A percentile compares a stretch with the other conserved stretches of the same genome.
Evolutionary conservation across 352 stramenopile genomes (phyloP).

Genomic region (Globisporangium ultimum): DNA sequence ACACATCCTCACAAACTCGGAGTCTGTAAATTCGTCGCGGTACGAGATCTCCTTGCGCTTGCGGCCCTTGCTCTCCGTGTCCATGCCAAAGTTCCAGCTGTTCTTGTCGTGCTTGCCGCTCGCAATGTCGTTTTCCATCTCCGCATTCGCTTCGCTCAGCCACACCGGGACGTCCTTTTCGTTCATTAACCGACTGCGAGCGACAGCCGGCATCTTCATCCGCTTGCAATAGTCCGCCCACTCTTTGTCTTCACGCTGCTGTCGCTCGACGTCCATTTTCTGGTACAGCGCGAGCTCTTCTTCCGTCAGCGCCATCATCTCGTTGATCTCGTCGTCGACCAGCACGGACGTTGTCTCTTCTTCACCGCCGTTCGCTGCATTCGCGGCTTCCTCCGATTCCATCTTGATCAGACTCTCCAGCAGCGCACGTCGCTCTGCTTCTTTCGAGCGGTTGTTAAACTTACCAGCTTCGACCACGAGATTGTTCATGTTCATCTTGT

Average conservation of each 20-base stretch:
- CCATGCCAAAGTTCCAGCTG: conserved; percentile 61
- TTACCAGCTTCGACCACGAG: conserved; percentile 87
- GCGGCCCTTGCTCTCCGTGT: conserved; percentile 36
- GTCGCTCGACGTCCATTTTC: conserved; percentile 59
- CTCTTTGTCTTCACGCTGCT: conserved; percentile 54
- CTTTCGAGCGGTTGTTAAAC: conserved; percentile 87
- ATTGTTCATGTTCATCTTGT: conserved; percentile 93
- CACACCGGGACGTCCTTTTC: conserved; percentile 71
- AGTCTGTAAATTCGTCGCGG: conserved; percentile 81
- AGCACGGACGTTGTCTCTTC: conserved; percentile 66
- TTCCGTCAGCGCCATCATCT: conserved; percentile 88
- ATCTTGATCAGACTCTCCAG: conserved; percentile 88
- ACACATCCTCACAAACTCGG: conserved; percentile 86
- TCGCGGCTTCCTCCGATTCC: conserved; percentile 81
- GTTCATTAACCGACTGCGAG: conserved; percentile 62
- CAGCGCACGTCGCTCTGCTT: conserved; percentile 80
- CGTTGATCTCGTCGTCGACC: conserved; percentile 85
- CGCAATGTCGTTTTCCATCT: conserved; percentile 55
- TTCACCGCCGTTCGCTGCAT: conserved; percentile 53
- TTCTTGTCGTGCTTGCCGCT: conserved; percentile 55
- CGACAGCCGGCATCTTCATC: conserved; percentile 32
- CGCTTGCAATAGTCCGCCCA: conserved; percentile 72
- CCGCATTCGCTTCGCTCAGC: conserved; percentile 66
- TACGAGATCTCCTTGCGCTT: conserved; percentile 87
- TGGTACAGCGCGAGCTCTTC: conserved; percentile 83